These are phyloP conservation scores for Ogataea haglerorum DNA, from an alignment of 805 yeast genomes.

Conservation along the genomic window DNA sequence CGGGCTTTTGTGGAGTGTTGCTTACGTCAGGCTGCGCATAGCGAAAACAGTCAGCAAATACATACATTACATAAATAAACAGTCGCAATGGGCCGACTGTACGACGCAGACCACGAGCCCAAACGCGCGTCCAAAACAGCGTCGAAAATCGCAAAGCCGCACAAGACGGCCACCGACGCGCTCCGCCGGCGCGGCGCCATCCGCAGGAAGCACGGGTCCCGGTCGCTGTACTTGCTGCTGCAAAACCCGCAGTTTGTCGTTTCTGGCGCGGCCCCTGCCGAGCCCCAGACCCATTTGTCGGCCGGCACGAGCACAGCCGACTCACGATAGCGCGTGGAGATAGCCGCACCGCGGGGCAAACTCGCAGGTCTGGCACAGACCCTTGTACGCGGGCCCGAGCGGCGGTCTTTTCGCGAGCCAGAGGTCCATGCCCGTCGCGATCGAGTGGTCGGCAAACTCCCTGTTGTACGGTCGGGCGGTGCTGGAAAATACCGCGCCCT, in stretches of 20 bases:
- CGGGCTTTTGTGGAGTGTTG: constrained; percentile 1
- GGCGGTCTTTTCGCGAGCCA: constrained; percentile 63
- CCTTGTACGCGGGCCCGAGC: constrained; percentile 36
- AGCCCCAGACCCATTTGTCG: too few species aligned
- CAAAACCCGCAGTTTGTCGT: constrained; percentile 3
- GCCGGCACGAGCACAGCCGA: background rate
- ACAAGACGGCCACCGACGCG: background rate
- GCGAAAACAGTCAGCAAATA: too few species aligned
- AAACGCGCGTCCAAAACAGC: background rate
- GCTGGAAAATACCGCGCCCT: constrained; percentile 40
- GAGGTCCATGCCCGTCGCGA: constrained; percentile 38
- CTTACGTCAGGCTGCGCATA: constrained; percentile 1
- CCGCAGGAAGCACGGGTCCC: background rate
- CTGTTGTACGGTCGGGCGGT: constrained; percentile 38
- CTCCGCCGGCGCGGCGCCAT: constrained; percentile 4
- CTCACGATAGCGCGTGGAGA: constrained; percentile 10
- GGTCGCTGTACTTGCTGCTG: background rate
- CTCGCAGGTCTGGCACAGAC: constrained; percentile 54
- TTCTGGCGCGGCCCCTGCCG: background rate
- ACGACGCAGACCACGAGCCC: constrained; percentile 3
- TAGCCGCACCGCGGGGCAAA: constrained; percentile 44
- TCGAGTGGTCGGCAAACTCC: constrained; percentile 27
- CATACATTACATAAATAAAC: background rate
- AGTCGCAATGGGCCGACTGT: constrained; percentile 1
- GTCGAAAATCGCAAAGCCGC: background rate